Percentiles rank a stretch among this genome's conserved stretches.
These are phyloP conservation scores for Zizania palustris DNA, from an alignment of 202 grass and related monocot genomes.

Conservation along the genomic window DNA sequence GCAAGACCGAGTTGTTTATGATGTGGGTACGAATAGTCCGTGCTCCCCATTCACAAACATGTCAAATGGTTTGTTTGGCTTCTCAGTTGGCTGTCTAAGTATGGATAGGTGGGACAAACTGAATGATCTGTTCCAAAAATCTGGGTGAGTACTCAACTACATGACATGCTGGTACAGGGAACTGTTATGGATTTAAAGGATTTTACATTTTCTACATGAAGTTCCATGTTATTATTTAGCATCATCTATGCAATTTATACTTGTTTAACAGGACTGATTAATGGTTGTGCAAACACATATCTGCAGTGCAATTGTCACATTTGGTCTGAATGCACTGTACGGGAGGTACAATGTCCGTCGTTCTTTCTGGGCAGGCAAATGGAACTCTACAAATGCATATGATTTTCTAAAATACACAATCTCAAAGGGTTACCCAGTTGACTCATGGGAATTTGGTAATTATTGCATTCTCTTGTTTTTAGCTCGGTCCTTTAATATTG, in stretches of 20 bases:
- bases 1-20: conserved; percentile 95
- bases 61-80: conserved; percentile 86
- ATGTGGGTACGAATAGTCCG: conserved; percentile 55
- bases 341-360: conserved; percentile 67
- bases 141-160: conserved; percentile 55
- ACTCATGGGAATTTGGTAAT: conserved; percentile 99
- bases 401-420: conserved; percentile 89
- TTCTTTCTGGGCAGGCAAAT: conserved; percentile 68
- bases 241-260: conserved; percentile 2
- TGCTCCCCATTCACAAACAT: conserved; percentile 76
- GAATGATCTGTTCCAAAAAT: conserved; percentile 74
- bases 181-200: conserved; percentile 5
- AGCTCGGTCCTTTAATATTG: neutral
- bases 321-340: conserved; percentile 88
- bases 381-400: conserved; percentile 85
- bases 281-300: conserved; percentile 43
- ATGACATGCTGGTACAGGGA: neutral
- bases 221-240: neutral
- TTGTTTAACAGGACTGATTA: conserved; percentile 13
- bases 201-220: conserved; percentile 1
- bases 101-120: conserved; percentile 91
- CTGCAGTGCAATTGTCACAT: conserved; percentile 87
- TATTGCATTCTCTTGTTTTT: neutral
- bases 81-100: conserved; percentile 82
- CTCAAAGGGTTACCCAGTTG: conserved; percentile 76